Base-by-base conservation (phyloP, 192 early-diverging fungal genomes). In the Backusella parvicylindrica region DNA sequence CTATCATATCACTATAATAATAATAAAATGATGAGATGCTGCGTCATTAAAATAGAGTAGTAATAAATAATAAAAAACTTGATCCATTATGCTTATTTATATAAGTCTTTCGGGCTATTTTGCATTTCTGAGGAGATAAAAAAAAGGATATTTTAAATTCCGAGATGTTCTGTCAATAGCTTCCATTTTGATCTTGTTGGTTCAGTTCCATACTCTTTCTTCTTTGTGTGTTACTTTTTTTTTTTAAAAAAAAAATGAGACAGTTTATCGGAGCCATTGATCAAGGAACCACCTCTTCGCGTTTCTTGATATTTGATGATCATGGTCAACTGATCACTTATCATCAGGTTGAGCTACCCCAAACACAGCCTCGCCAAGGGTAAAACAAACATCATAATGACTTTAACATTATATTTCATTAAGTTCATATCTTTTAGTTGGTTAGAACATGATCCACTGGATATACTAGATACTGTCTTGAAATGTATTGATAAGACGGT, bases 251-350 rank as follows among this genome's bases (percentile, higher is more conserved):
- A 11, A 38, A n/a, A 18, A 84, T 84, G 86, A 77, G 18, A 38
- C 65, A 78, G 33, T 92, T 87, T 81, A 79, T 94, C 41, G 95
- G 92, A 32, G 86, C 95, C 73, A 94, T 98, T 70, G 96, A 98
- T 86, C 94, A 97, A 82, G 96, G 96, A 75, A 98, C 96, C 18
- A 91, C 92, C 16, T 94, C 92, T 47, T 90, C 96, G 32, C 91
- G 96, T 23, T 96, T 98, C 81, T 91, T 98, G 31, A 89, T 98
- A 72, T 97, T 98, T 80, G 92, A 97, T 83, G 74, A 83, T 63
- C 82, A 84, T 18, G 95, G 93, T 53, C 75, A 82, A 56, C 82
- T 95, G 13, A 89, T 95, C 16, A 83, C 88, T 13, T 84, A 84
- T 43, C 90, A 92, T 80, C 95, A 96, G 80, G 71, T 87, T 23